Evolutionary conservation across 177 flowering plant species (phyloP).

Genomic region (Telopea speciosissima): DNA sequence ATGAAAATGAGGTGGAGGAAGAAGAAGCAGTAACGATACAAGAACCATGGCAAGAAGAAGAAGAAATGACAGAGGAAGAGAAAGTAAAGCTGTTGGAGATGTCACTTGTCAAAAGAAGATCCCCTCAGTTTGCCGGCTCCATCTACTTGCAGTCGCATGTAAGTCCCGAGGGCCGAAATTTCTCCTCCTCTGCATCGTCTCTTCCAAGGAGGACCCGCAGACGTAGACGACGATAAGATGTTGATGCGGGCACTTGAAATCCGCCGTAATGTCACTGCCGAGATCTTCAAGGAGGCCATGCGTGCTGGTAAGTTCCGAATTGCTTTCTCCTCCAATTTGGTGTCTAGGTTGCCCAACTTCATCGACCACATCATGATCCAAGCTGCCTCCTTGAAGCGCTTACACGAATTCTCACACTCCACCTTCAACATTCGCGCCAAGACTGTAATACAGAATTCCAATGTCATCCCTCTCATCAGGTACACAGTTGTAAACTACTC

Average conservation of each 20-base stretch:
- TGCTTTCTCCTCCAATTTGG: constrained; percentile 64
- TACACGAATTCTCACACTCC: constrained; percentile 43
- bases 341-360: constrained; percentile 37
- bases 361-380: constrained; percentile 71
- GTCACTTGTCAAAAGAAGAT: constrained; percentile 36
- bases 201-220: constrained; percentile 8
- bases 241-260: constrained; percentile 60
- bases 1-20: neutral
- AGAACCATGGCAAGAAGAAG: neutral
- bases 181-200: constrained; percentile 31
- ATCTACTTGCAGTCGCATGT: constrained; percentile 31
- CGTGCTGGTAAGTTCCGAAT: constrained; percentile 65
- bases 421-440: constrained; percentile 63
- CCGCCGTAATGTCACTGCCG: constrained; percentile 54
- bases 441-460: constrained; percentile 44
- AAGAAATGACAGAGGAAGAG: constrained; percentile 18
- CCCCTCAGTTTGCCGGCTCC: constrained; percentile 75
- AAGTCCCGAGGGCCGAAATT: constrained; percentile 20
- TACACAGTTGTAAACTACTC: constrained; percentile 15
- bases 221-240: constrained; percentile 36
- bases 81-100: constrained; percentile 34
- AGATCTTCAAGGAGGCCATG: constrained; percentile 59
- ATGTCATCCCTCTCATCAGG: constrained; percentile 75
- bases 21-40: constrained; percentile 1
- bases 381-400: constrained; percentile 65